Base-by-base conservation (phyloP, 75 land plant species). In the Ceratopteris richardii region DNA sequence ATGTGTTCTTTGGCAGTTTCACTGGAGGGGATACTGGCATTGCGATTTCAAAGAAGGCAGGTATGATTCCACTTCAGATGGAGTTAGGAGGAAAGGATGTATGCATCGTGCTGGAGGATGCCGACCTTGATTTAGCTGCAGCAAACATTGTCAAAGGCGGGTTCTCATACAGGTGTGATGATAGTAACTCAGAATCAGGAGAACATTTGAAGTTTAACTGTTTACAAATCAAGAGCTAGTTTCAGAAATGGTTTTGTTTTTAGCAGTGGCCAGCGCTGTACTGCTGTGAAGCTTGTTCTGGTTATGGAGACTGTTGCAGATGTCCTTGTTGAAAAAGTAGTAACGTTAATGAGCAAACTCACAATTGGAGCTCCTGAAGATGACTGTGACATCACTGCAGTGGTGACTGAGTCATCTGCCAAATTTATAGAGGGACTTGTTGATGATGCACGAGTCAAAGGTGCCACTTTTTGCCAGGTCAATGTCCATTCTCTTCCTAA, bases 231-330 rank as follows among this genome's bases (percentile, higher is more conserved):
- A n/a, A n/a, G n/a, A n/a, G n/a, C n/a, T n/a, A n/a, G n/a, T n/a
- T n/a, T n/a, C n/a, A n/a, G n/a, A n/a, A n/a, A 10, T 10, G 11
- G 9, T 10, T 40, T 14, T 40, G 9, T 40, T 40, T 14, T 40
- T 40, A 10, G 9, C 74, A 90, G 96, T 79, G 96, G 96, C 19
- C 96, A 90, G 64, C 76, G 96, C 28, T 90, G 96, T 71, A 90
- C 96, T 0, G 92, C 96, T 17, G 87, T 90, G 17, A 90, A 90
- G 66, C 88, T 90, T 14, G 76, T 90, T 1, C 64, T 88, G 71
- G 87, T 83, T 26, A 90, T 90, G 82, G 96, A 87, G 61, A 78
- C 96, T 1, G 88, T 87, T n/a, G 92, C 96, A 0, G 92, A 90
- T 58, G 69, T 61, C 9, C 66, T 90, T 1, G 96, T 90, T 4